Conservation (phyloP, 2,329 filamentous ascomycete species). For the Whalleya microplaca region DNA sequence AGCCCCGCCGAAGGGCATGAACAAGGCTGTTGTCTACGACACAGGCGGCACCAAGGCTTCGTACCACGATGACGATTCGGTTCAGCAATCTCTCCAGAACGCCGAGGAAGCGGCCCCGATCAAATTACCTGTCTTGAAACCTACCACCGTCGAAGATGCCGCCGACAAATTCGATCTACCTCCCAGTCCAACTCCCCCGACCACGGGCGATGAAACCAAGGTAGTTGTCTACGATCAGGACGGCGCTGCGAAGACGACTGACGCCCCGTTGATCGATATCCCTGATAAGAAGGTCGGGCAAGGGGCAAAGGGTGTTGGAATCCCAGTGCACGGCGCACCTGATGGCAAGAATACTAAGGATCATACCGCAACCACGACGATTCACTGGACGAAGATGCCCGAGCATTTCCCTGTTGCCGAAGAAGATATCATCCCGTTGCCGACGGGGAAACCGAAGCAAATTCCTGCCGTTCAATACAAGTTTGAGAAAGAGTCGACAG, state of each 20-base stretch:
- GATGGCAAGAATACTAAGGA: constrained; percentile 25
- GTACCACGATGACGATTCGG: constrained; percentile 18
- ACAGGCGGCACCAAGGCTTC: constrained; percentile 10
- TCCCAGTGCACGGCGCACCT: constrained; percentile 21
- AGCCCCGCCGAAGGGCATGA: constrained; percentile 17
- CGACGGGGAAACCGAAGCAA: constrained; percentile 68
- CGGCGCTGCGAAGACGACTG: constrained; percentile 29
- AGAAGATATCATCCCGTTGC: constrained; percentile 74
- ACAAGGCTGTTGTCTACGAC: constrained; percentile 12
- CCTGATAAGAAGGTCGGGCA: constrained; percentile 36
- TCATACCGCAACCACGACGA: constrained; percentile 31
- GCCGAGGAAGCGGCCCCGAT: constrained; percentile 19
- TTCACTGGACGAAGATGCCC: constrained; percentile 74
- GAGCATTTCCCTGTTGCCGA: constrained; percentile 79
- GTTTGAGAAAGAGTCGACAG: constrained; percentile 68
- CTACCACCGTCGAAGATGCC: constrained; percentile 13
- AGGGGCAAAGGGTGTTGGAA: constrained; percentile 30
- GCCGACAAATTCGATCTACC: constrained; percentile 14
- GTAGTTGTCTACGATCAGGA: constrained; percentile 33
- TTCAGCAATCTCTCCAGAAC: constrained; percentile 22
- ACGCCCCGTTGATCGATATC: constrained; percentile 31
- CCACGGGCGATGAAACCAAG: constrained; percentile 14
- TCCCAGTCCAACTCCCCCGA: constrained; percentile 18
- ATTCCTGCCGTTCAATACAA: constrained; percentile 78
- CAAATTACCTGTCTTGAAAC: constrained; percentile 30